A percentile compares a stretch with the other conserved stretches of the same genome.
phyloP scores from a whole-genome alignment of 805 yeast genomes.

The Cyberlindnera galapagoensis region DNA sequence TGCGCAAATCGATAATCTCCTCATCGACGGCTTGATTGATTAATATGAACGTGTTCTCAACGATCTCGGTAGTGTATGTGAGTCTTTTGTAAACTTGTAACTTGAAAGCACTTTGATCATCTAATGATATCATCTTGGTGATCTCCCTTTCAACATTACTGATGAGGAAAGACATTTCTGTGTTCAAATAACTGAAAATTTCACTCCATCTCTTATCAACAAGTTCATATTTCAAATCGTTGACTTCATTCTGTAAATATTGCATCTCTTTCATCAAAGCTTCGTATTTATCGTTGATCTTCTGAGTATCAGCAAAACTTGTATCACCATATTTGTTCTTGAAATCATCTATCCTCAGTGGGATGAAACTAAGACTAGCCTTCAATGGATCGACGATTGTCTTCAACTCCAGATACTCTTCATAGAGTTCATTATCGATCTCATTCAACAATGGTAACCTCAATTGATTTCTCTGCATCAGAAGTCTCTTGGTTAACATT shows the following conservation, averaged over 20 bases:
- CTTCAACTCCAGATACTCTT: conserved; percentile 36
- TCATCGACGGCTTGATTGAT: conserved; percentile 36
- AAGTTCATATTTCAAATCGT: conserved; percentile 36
- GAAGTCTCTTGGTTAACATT: conserved; percentile 26
- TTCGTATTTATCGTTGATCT: conserved; percentile 33
- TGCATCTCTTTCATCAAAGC: conserved; percentile 34
- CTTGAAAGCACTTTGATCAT: conserved; percentile 15
- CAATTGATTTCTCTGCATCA: conserved; percentile 25
- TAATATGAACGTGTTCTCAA: conserved; percentile 31
- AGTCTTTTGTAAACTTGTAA: conserved; percentile 27
- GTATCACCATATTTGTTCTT: conserved; percentile 21
- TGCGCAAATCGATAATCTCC: conserved; percentile 31
- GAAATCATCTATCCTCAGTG: conserved; percentile 41
- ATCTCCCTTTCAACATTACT: conserved; percentile 23
- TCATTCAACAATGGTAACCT: conserved; percentile 34
- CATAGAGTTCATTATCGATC: conserved; percentile 34
- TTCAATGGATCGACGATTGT: conserved; percentile 42
- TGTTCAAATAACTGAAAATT: conserved; percentile 41
- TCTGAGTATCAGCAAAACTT: conserved; percentile 19
- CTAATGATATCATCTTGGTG: conserved; percentile 19
- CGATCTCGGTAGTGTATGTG: conserved; percentile 32
- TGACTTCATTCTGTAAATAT: conserved; percentile 34
- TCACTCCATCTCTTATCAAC: conserved; percentile 53
- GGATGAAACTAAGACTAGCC: conserved; percentile 46
- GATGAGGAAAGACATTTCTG: conserved; percentile 30